These are phyloP conservation scores for Deuterostichococcus epilithicus DNA, from an alignment of 139 green algal species.

Conservation along the genomic window DNA sequence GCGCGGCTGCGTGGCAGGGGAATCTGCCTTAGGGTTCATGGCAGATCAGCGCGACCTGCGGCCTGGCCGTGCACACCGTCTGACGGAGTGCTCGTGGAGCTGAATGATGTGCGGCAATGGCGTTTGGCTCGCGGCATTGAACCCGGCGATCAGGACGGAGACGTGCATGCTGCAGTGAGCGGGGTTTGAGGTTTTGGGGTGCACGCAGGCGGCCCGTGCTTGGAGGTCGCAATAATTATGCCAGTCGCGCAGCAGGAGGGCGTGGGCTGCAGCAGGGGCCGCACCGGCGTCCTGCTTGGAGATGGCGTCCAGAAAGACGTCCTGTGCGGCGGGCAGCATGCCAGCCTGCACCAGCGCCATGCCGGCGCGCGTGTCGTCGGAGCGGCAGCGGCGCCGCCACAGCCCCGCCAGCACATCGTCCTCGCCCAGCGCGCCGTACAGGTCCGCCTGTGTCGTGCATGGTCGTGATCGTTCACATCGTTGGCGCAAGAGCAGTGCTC, in stretches of 20 bases:
- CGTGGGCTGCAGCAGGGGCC: neutral
- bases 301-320: constrained; percentile 58
- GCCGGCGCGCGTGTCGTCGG: constrained; percentile 54
- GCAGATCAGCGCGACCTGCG: neutral
- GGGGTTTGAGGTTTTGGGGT: too few relatives aligned
- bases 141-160: too few relatives aligned
- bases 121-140: too few relatives aligned
- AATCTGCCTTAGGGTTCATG: neutral
- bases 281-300: constrained; percentile 2
- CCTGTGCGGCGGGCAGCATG: constrained; percentile 68
- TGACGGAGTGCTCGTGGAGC: too few relatives aligned
- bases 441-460: constrained; percentile 38
- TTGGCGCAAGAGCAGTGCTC: too few relatives aligned
- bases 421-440: constrained; percentile 82
- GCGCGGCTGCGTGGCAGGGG: neutral
- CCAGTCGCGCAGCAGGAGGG: neutral
- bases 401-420: constrained; percentile 88
- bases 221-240: neutral
- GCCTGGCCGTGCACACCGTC: neutral
- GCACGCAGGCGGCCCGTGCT: too few relatives aligned
- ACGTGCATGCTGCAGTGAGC: too few relatives aligned
- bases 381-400: constrained; percentile 64
- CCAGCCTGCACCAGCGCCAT: constrained; percentile 88
- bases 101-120: too few relatives aligned
- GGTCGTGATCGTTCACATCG: too few relatives aligned